Conservation (phyloP, 805 yeast genomes). For the Sugiyamaella mastotermitis region DNA sequence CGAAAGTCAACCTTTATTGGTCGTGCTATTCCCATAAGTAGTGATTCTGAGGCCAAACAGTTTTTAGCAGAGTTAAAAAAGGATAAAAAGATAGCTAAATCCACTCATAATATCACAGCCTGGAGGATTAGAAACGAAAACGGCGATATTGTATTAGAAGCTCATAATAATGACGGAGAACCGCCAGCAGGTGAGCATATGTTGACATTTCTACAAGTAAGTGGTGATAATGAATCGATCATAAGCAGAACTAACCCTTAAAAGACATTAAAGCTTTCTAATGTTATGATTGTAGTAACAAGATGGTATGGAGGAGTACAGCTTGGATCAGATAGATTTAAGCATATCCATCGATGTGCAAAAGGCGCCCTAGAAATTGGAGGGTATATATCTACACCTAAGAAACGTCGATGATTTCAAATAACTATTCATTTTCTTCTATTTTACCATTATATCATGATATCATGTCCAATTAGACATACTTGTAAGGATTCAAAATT, state of each 20-base stretch:
- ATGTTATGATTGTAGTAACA: conserved; percentile 61
- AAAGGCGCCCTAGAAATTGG: conserved; percentile 43
- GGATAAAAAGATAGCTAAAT: conserved; percentile 45
- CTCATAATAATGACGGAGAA: conserved; percentile 60
- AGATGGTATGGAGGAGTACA: conserved; percentile 82
- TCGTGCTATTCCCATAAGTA: conserved; percentile 39
- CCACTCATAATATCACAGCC: conserved; percentile 73
- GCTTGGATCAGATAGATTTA: conserved; percentile 64
- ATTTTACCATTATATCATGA: too few relatives aligned
- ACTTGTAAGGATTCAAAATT: conserved; percentile 92
- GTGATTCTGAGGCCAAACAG: conserved; percentile 38
- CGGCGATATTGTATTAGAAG: conserved; percentile 23
- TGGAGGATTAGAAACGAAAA: conserved; percentile 48
- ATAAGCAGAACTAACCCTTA: too few relatives aligned
- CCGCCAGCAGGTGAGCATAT: conserved; percentile 64
- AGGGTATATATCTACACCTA: conserved; percentile 3
- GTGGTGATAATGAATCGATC: conserved; percentile 23
- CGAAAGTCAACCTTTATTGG: conserved; percentile 67
- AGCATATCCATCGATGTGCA: conserved; percentile 56
- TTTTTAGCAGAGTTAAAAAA: conserved; percentile 38
- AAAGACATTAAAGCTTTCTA: conserved; percentile 32
- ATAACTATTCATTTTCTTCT: too few relatives aligned
- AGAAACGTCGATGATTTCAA: too few relatives aligned
- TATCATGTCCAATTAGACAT: conserved; percentile 48
- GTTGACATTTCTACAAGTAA: conserved; percentile 39